Conservation (phyloP, 148 eudicot species). For the Salicornia ramosissima region DNA sequence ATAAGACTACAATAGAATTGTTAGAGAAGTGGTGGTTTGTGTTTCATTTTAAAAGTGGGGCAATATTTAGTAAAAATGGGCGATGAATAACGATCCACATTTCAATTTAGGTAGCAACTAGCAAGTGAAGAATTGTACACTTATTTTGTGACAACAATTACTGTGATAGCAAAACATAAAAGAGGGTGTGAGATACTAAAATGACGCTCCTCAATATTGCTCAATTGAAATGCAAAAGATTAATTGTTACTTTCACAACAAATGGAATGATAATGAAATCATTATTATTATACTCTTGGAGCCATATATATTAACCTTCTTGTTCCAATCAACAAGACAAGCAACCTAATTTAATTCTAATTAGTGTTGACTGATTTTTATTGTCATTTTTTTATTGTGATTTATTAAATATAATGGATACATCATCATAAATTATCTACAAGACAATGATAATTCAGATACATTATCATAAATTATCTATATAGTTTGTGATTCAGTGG, state of each 20-base stretch:
- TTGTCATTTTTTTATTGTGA: neutral
- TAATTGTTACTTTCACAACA: slow-evolving; percentile 12
- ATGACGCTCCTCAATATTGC: neutral
- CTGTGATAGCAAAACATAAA: neutral
- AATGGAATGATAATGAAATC: slow-evolving; percentile 19
- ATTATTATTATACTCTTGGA: neutral
- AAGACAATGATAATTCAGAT: neutral
- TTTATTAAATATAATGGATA: neutral
- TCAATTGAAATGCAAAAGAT: neutral
- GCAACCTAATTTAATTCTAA: neutral
- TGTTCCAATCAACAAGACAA: slow-evolving; percentile 8
- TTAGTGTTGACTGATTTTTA: slow-evolving; percentile 12
- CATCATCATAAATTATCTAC: slow-evolving; percentile 20
- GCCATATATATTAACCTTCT: neutral
- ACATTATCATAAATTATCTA: neutral
- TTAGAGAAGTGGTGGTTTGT: too few relatives aligned
- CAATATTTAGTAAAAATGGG: too few relatives aligned
- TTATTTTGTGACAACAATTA: too few relatives aligned
- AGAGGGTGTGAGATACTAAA: neutral
- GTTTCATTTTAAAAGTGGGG: too few relatives aligned
- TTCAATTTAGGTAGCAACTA: too few relatives aligned
- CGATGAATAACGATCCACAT: too few relatives aligned
- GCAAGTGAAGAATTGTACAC: too few relatives aligned
- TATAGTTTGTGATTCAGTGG: slow-evolving; percentile 14
- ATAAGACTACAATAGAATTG: too few relatives aligned